A percentile compares a stretch with the other conserved stretches of the same genome.
These are phyloP conservation scores for rapeseed (Brassica napus) DNA, from an alignment of 345 rosid genomes.

Conservation along the genomic window Da-Ae NC_063440.1:27383001-27383500, in stretches of 20 bases:
- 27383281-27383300: conserved; percentile 30
- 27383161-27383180: not conserved
- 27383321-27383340: not conserved
- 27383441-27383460: no score
- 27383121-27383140: conserved; percentile 17
- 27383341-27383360: not conserved
- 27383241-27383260: conserved; percentile 2
- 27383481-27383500: no score
- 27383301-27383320: conserved; percentile 1
- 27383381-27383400: not conserved
- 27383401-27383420: no score
- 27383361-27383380: not conserved
- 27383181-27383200: not conserved
- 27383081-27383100: conserved; percentile 35
- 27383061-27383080: conserved; percentile 37
- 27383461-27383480: no score
- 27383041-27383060: conserved; percentile 34
- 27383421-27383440: no score
- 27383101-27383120: conserved; percentile 28
- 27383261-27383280: conserved; percentile 5
- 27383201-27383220: conserved; percentile 22
- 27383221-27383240: conserved; percentile 37
- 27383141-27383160: conserved; percentile 10
- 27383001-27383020: conserved; percentile 22
- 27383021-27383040: conserved; percentile 19